Percentiles rank a stretch among this genome's conserved stretches.
phyloP scores from a whole-genome alignment of 2,329 filamentous ascomycete species.

The Colletotrichum sojae region DNA sequence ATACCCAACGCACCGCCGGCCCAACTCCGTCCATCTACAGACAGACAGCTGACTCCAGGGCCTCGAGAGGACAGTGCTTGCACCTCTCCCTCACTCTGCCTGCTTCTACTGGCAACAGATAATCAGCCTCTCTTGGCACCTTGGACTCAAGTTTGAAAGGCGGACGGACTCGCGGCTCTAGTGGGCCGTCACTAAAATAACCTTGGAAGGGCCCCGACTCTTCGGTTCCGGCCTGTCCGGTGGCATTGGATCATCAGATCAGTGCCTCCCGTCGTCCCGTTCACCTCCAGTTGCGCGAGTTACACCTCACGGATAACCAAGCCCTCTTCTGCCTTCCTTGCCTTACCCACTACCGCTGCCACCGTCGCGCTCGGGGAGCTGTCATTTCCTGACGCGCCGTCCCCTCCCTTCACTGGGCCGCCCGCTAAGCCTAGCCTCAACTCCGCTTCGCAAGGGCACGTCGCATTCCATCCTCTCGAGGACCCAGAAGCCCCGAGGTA shows the following conservation, averaged over 20 bases:
- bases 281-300: background rate
- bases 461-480: background rate
- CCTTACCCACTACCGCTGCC: slow-evolving; percentile 17
- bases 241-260: background rate
- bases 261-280: no score
- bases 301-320: background rate
- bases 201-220: slow-evolving; percentile 13
- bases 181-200: slow-evolving; percentile 21
- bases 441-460: background rate
- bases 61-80: no score
- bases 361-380: slow-evolving; percentile 15
- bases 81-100: background rate
- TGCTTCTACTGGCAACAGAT: background rate
- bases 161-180: slow-evolving; percentile 3
- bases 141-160: background rate
- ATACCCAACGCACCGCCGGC: slow-evolving; percentile 1
- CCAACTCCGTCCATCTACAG: background rate
- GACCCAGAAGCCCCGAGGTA: no score
- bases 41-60: background rate
- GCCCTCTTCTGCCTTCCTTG: background rate
- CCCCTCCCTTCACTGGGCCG: background rate
- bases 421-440: background rate
- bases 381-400: slow-evolving; percentile 4
- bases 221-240: slow-evolving; percentile 22
- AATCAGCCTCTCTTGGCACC: background rate